Evolutionary conservation across 2,329 filamentous ascomycete species (phyloP).

Genomic region (Penicillium griseofulvum): DNA sequence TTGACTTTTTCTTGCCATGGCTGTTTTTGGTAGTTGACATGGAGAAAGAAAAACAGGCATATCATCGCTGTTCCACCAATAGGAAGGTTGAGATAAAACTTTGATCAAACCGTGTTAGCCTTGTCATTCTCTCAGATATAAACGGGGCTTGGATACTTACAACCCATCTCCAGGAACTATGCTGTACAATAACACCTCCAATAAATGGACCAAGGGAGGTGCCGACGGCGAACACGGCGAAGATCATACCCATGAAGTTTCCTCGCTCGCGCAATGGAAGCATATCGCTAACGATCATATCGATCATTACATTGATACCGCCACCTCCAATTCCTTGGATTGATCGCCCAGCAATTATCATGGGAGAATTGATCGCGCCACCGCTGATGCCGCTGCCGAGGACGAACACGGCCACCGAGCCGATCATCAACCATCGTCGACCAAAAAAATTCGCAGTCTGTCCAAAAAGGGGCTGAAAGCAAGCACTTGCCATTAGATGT

Average conservation of each 20-base stretch:
- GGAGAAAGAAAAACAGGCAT: not conserved
- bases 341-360: not conserved
- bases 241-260: not conserved
- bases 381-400: not conserved
- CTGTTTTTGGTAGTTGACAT: not conserved
- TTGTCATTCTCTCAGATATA: not conserved
- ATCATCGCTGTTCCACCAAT: not conserved
- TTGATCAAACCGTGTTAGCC: not conserved
- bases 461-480: not conserved
- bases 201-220: not conserved
- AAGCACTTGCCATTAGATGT: not conserved
- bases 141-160: not conserved
- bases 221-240: not conserved
- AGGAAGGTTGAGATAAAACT: conserved; percentile 1
- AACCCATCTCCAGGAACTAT: not conserved
- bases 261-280: not conserved
- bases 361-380: not conserved
- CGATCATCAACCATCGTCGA: not conserved
- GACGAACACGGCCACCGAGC: not conserved
- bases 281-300: not conserved
- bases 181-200: not conserved
- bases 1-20: not conserved
- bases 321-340: not conserved
- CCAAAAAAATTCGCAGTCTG: not conserved
- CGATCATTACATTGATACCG: not conserved